phyloP scores from a whole-genome alignment of 345 rosid genomes.

The Populus pruinosa region DNA sequence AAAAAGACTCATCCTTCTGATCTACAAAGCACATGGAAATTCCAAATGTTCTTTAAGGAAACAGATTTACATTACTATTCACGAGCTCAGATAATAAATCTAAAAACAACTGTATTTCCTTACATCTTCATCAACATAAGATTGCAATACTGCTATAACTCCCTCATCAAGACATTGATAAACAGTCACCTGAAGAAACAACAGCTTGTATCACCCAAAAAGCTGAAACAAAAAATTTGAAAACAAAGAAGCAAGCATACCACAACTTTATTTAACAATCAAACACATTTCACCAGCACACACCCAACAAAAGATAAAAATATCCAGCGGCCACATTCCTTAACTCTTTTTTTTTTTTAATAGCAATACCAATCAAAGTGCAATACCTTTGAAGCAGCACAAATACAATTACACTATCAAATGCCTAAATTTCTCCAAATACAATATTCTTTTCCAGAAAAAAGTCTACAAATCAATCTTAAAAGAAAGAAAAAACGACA shows the following conservation, averaged over 20 bases:
- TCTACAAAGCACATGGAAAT: conserved; percentile 51
- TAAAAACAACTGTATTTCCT: conserved; percentile 18
- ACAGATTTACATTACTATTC: conserved; percentile 1
- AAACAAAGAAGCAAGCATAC: background rate
- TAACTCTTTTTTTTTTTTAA: too few species aligned
- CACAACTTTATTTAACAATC: too few species aligned
- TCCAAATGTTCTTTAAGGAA: conserved; percentile 27
- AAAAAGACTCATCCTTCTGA: conserved; percentile 97
- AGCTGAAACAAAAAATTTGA: background rate
- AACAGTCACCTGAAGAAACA: conserved; percentile 59
- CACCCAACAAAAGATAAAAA: too few species aligned
- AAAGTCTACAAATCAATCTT: too few species aligned
- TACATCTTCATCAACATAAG: conserved; percentile 92
- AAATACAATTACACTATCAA: too few species aligned
- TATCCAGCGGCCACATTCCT: too few species aligned
- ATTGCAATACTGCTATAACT: conserved; percentile 70
- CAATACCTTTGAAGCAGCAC: too few species aligned
- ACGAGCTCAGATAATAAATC: background rate
- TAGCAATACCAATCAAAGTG: too few species aligned
- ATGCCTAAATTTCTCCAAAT: too few species aligned
- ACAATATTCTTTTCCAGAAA: too few species aligned
- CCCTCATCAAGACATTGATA: conserved; percentile 96
- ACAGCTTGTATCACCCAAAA: conserved; percentile 5
- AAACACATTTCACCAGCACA: too few species aligned
- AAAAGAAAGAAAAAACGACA: too few species aligned